Base-by-base conservation (phyloP, 2,329 filamentous ascomycete species). In the Ophiostoma perfectum region DNA sequence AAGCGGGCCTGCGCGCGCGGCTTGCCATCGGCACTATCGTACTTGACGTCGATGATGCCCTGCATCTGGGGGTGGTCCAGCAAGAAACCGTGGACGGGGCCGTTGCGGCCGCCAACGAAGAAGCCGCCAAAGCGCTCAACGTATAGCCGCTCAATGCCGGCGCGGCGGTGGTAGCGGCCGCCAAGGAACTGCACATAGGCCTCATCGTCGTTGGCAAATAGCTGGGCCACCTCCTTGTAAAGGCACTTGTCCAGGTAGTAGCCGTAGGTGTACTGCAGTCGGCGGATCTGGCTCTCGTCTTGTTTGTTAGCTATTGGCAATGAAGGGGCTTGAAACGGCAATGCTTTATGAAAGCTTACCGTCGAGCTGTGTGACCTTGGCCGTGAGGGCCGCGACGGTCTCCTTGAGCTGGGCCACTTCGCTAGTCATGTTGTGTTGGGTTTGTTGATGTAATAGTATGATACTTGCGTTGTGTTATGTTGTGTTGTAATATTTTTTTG, bases 231-330 rank as follows among this genome's bases (percentile, higher is more conserved):
- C 77, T 86, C 82, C 71, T 84, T 80, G 75, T 85, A 86, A 1
- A 86, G 77, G 70, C 83, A 86, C 71, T 86, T 86, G 76, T 86
- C 84, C 39, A 86, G 78, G 73, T 86, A 86, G 74, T 86, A 86
- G 39, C 83, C 84, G 74, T 86, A 86, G 70, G 83, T 85, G 78
- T 82, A 83, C 73, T 86, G 83, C 3, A 82, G 78, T 73, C 84
- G 85, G 68, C 82, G 81, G 64, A 85, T 79, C 71, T 85, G 81
- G 47, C 82, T 80, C 73, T 85, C 82, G 69, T 84, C 83, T 83
- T 55, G 39, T 58, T 27, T 52, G 41, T 52, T n/a, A 14, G 5
- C 8, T 14, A 16, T 16, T 27, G 41, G 18, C 9, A 18, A 62
- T 55, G 1, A 47, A 36, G 27, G 27, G 27, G 27, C 27, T 55